Base-by-base conservation (phyloP, 352 stramenopile species). In the Globisporangium carolinianum region DNA sequence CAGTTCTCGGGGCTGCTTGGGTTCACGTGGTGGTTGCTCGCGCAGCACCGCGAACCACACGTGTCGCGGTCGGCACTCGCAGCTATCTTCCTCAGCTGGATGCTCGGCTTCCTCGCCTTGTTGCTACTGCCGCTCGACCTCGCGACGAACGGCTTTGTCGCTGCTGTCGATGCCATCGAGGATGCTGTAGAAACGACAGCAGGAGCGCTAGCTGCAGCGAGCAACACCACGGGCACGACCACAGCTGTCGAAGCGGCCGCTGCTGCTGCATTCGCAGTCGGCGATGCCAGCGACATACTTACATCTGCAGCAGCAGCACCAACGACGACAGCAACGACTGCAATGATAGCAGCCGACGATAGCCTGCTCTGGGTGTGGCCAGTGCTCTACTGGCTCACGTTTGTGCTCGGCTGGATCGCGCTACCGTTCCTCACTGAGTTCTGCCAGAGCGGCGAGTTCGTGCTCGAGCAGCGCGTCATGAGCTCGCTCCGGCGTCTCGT, bases 341-440 rank as follows among this genome's bases (percentile, higher is more conserved):
- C 24, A 24, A 42, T 4, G 38, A 42, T 10, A 18, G 1, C 7
- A 12, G 39, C 2, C 8, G 9, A 14, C 12, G 46, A 51, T 14
- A 51, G 47, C n/a, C 81, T 71, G 36, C 36, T 90, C 8, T 14
- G 8, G 0, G 56, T 50, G 14, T 91, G 81, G 81, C 67, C 80
- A 60, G 42, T 71, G 51, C 57, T 91, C 7, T 91, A 91, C 57
- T 91, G 79, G 76, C 35, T 69, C 17, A 86, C 78, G 46, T 89
- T 91, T 55, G 5, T 69, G 38, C 64, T 91, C 50, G 83, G 76
- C 50, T 91, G 81, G 78, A 39, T 83, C 39, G 58, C 76, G 36
- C 63, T 91, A 38, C 81, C 81, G 3, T 68, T 87, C n/a, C 62
- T 89, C 15, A 66, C 72, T 47, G 81, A 91, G 66, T 83, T 79